Evolutionary conservation across 805 yeast genomes (phyloP).

Genomic region (Kregervanrija fluxuum): DNA sequence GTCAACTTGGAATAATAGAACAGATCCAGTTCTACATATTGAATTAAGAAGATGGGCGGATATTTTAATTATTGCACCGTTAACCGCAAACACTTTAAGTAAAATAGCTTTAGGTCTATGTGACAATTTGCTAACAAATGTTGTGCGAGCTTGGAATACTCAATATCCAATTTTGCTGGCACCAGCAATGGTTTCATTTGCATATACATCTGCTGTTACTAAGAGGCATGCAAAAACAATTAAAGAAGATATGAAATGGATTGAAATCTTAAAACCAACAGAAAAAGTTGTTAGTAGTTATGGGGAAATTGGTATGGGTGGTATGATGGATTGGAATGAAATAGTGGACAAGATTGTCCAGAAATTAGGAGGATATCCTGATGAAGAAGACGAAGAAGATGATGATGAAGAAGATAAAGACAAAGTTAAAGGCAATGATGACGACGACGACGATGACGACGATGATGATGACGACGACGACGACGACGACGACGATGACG

Average conservation of each 20-base stretch:
- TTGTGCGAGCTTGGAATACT: constrained; percentile 55
- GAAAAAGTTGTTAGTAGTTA: constrained; percentile 47
- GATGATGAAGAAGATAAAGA: constrained; percentile 33
- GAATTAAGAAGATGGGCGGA: constrained; percentile 59
- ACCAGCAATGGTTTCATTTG: constrained; percentile 55
- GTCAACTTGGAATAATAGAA: constrained; percentile 43
- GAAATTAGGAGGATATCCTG: constrained; percentile 45
- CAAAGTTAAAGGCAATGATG: constrained; percentile 30
- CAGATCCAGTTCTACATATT: constrained; percentile 55
- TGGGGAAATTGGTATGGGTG: constrained; percentile 64
- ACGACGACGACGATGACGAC: constrained; percentile 18
- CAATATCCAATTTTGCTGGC: constrained; percentile 50
- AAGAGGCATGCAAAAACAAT: constrained; percentile 46
- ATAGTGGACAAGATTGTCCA: constrained; percentile 47
- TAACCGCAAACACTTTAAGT: constrained; percentile 50
- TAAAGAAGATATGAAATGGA: constrained; percentile 59
- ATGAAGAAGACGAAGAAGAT: constrained; percentile 48
- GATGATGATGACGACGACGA: constrained; percentile 21
- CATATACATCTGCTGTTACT: constrained; percentile 51
- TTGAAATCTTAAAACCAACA: constrained; percentile 50
- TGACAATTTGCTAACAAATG: constrained; percentile 52
- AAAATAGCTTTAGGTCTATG: constrained; percentile 52
- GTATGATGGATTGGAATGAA: constrained; percentile 64
- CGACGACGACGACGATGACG: constrained; percentile 24
- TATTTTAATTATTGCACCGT: constrained; percentile 47